Evolutionary conservation across 768 basidiomycete genomes (phyloP), one percentile per base, ranked within the genome.

Genomic region (Kwoniella shandongensis): DNA sequence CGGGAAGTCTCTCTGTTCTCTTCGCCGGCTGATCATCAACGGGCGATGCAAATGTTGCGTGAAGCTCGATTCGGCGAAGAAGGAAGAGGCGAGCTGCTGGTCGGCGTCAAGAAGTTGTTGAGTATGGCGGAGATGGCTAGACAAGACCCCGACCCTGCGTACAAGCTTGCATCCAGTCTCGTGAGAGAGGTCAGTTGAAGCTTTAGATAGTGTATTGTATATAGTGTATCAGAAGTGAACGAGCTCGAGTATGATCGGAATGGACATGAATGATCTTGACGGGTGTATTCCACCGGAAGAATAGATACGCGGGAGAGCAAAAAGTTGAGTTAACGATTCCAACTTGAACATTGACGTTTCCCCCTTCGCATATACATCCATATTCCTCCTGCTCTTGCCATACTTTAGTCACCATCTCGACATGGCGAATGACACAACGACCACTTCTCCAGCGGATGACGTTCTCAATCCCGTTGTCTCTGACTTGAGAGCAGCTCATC

Each of bases 101-200:
- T 98, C 44, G 96, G 96, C 0, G 85, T 99, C 69, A 98, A 98
- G 84, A 92, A 89, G 78, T 70, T 99, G 75, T 76, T 99, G 72
- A 90, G 86, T 58, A 82, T 88, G 53, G 81, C 93, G 18, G 96
- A 99, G 81, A 97, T 96, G 93, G 89, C 93, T 45, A 82, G 94
- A 69, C 96, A 98, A 79, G 94, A 96, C 70, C 90, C 90, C 1
- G 86, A 85, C 60, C 87, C 85, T 15, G 88, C 84, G 26, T 84
- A 86, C 68, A 79, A 76, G 53, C 53, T 78, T 13, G 71, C 67
- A 1, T 67, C 67, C 13, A 76, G 74, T 57, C 54, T 78, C 61
- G 64, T 76, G 4, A 29, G 71, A 32, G 71, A 72, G 54, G 63
- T 66, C n/a, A 59, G 51, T 29, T 72, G 44, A 30, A 49, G 7